These are phyloP conservation scores for Colletotrichum viniferum DNA, from an alignment of 2,329 filamentous ascomycete species.

Conservation along the genomic window DNA sequence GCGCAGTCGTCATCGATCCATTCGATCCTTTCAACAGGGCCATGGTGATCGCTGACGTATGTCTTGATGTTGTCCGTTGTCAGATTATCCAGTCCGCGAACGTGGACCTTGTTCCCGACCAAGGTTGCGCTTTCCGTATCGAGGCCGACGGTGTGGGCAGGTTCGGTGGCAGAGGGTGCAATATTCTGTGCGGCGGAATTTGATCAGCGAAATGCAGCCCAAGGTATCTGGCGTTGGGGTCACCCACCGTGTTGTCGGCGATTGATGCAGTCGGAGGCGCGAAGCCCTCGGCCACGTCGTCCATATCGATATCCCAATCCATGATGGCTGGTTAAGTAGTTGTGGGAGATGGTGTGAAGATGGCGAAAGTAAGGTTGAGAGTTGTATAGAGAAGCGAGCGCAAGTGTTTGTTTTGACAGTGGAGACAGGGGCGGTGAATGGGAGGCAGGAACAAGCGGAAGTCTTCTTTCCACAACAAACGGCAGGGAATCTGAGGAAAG, in stretches of 20 bases:
- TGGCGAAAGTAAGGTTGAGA: conserved; percentile 4
- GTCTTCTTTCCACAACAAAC: not conserved
- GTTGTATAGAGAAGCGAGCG: not conserved
- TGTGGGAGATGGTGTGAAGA: conserved; percentile 6
- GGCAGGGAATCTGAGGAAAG: not conserved
- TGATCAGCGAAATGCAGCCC: not conserved
- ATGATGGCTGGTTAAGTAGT: conserved; percentile 42
- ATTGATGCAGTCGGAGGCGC: not conserved
- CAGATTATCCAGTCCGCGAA: conserved; percentile 82
- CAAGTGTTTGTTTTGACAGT: not conserved
- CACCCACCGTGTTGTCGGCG: not conserved
- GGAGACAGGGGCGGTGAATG: not conserved
- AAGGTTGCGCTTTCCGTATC: not conserved
- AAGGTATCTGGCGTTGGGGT: not conserved
- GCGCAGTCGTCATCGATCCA: conserved; percentile 96
- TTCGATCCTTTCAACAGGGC: conserved; percentile 69
- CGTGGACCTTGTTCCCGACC: conserved; percentile 69
- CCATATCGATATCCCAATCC: conserved; percentile 77
- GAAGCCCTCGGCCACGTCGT: conserved; percentile 53
- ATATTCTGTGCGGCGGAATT: not conserved
- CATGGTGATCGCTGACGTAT: conserved; percentile 74
- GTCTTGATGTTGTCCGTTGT: conserved; percentile 79
- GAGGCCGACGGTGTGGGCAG: not conserved
- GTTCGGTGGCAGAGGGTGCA: not conserved
- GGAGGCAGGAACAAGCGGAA: not conserved